Evolutionary conservation across 768 basidiomycete species (phyloP), one percentile per base, ranked within the genome.

Genomic region (Rossbeevera mucosa): DNA sequence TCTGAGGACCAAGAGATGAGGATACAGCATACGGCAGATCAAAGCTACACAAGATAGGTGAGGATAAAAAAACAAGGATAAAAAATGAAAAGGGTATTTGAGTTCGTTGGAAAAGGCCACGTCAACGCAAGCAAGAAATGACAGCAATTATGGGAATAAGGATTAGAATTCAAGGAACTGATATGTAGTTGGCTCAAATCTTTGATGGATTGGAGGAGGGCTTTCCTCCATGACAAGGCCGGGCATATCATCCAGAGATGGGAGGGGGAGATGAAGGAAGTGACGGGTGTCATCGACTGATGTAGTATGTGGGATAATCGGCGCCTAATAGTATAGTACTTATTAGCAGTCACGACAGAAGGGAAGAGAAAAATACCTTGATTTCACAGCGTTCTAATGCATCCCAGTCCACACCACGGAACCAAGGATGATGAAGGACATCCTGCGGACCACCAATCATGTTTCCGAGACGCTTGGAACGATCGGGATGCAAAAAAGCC

Each of bases 351-450:
- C 22, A 26, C 52, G 26, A 33, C 30, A n/a, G 41, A n/a, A 26
- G 41, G 48, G 46, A 38, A 57, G 46, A 44, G 29, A 42, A 72
- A 72, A 80, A 63, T 59, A 91, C 92, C 63, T 85, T 81, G 52
- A 95, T 94, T 69, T 93, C 88, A 50, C 88, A 81, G 30, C 87
- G 80, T 65, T 91, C 89, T 38, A 95, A 71, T 3, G 89, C 88
- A 53, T 81, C 84, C 93, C 93, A 95, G 63, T 94, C 91, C 30
- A 95, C 93, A 13, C 93, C 94, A 66, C 86, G 79, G 75, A 97
- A 97, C 94, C 94, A 98, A 0, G 89, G 81, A 68, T 98, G 94
- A 48, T 85, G 82, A 58, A 94, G 79, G 33, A 98, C 83, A 70
- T 96, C 95, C 58, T 91, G 84, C 4, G 94, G 84, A 5, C 94